These are phyloP conservation scores for Vitis riparia DNA, from an alignment of 164 flowering plant species.

Conservation along the genomic window DNA sequence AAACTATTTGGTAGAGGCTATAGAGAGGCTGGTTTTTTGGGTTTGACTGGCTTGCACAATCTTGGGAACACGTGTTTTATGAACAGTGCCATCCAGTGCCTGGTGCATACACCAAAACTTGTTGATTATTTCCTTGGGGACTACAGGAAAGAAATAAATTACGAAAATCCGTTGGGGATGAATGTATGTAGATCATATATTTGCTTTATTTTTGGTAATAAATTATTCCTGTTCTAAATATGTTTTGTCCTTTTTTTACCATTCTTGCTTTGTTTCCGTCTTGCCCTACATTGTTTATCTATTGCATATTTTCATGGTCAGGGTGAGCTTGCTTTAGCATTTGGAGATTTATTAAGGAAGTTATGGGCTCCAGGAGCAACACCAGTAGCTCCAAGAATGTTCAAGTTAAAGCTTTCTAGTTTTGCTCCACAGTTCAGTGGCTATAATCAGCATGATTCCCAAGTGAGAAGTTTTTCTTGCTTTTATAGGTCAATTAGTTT, in stretches of 20 bases:
- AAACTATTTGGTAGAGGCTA: slow-evolving; percentile 12
- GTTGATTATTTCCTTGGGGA: slow-evolving; percentile 74
- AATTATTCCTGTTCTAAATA: background rate
- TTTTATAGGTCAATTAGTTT: background rate
- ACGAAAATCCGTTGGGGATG: slow-evolving; percentile 65
- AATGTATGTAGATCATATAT: slow-evolving; percentile 34
- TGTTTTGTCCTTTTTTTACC: background rate
- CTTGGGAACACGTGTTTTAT: slow-evolving; percentile 88
- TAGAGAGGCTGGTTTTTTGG: slow-evolving; percentile 38
- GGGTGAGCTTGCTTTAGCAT: slow-evolving; percentile 80
- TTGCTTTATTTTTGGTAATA: too few relatives aligned
- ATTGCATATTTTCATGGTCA: slow-evolving; percentile 21
- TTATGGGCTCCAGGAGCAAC: slow-evolving; percentile 63
- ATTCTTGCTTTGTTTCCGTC: background rate
- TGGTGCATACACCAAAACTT: slow-evolving; percentile 73
- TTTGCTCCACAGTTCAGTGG: slow-evolving; percentile 83
- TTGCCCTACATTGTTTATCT: background rate
- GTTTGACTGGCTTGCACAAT: slow-evolving; percentile 73
- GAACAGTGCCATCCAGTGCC: slow-evolving; percentile 85
- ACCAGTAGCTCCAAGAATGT: slow-evolving; percentile 54
- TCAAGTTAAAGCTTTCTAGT: slow-evolving; percentile 54
- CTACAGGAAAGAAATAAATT: slow-evolving; percentile 57
- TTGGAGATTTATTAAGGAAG: slow-evolving; percentile 72
- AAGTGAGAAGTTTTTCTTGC: slow-evolving; percentile 36
- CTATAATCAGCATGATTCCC: slow-evolving; percentile 80